Percentiles rank a stretch among this genome's conserved stretches.
These are phyloP conservation scores for Lipomyces orientalis DNA, from an alignment of 805 yeast genomes.

Conservation along the genomic window DNA sequence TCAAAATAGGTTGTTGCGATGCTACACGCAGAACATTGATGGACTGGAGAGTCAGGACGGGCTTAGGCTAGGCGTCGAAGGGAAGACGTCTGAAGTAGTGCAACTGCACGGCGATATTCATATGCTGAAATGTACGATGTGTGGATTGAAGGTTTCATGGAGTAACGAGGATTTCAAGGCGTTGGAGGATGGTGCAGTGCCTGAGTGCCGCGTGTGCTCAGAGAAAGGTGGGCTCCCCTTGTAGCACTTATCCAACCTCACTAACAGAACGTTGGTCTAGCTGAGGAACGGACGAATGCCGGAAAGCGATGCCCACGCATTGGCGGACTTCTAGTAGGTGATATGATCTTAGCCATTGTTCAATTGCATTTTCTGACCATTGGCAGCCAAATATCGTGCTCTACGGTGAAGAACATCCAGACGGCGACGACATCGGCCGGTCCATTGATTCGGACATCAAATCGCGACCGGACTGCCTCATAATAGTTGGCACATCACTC, in stretches of 20 bases:
- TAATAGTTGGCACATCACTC: conserved; percentile 92
- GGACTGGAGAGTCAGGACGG: conserved; percentile 75
- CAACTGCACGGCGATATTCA: conserved; percentile 92
- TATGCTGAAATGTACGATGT: conserved; percentile 73
- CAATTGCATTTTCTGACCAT: neutral
- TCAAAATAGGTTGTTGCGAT: conserved; percentile 71
- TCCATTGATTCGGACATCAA: conserved; percentile 69
- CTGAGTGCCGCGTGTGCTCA: conserved; percentile 76
- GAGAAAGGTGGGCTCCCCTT: conserved; percentile 43
- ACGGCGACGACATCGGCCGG: conserved; percentile 75
- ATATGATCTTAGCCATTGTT: neutral
- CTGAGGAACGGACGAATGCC: conserved; percentile 58
- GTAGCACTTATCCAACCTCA: neutral
- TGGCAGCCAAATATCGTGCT: conserved; percentile 77
- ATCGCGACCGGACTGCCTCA: conserved; percentile 70
- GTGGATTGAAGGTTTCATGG: conserved; percentile 69
- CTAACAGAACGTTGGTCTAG: conserved; percentile 36
- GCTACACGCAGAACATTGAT: conserved; percentile 96
- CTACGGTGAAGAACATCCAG: conserved; percentile 94
- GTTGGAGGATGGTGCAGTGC: conserved; percentile 68
- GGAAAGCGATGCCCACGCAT: conserved; percentile 81
- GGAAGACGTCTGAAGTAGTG: conserved; percentile 74
- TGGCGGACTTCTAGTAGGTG: conserved; percentile 64
- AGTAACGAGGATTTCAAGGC: conserved; percentile 53
- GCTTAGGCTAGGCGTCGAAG: conserved; percentile 60